Evolutionary conservation across 805 yeast species (phyloP).

Genomic region (Kuraishia piskuri): DNA sequence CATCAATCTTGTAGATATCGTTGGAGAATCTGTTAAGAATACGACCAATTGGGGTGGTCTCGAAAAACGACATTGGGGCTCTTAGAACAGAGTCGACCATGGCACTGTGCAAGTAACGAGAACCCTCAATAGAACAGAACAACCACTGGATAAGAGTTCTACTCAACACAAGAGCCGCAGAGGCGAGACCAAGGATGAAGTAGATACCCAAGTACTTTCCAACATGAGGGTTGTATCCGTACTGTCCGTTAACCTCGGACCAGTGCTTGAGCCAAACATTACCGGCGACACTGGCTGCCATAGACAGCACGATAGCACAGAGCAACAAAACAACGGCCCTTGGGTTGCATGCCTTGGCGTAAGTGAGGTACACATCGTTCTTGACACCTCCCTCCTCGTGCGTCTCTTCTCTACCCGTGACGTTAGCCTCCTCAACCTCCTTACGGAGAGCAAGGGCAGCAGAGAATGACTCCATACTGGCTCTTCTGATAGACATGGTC

Average conservation of each 20-base stretch:
- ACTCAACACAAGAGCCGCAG: constrained; percentile 49
- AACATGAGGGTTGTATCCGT: constrained; percentile 68
- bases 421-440: constrained; percentile 29
- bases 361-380: constrained; percentile 74
- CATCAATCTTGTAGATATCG: constrained; percentile 87
- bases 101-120: constrained; percentile 60
- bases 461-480: constrained; percentile 44
- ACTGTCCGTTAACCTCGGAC: constrained; percentile 79
- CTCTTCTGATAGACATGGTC: constrained; percentile 44
- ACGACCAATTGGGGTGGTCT: constrained; percentile 93
- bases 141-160: constrained; percentile 73
- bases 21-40: constrained; percentile 84
- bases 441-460: constrained; percentile 21
- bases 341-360: constrained; percentile 83
- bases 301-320: constrained; percentile 45
- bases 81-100: constrained; percentile 70
- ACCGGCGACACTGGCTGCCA: constrained; percentile 53
- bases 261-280: constrained; percentile 95
- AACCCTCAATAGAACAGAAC: constrained; percentile 76
- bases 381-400: constrained; percentile 91
- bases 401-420: constrained; percentile 54
- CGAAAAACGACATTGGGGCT: constrained; percentile 94
- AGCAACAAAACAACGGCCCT: constrained; percentile 52
- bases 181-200: constrained; percentile 61
- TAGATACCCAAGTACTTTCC: constrained; percentile 67